Evolutionary conservation across 2,329 filamentous ascomycete species (phyloP), one percentile per base, ranked within the genome.

Genomic region (Botryotinia narcissicola): DNA sequence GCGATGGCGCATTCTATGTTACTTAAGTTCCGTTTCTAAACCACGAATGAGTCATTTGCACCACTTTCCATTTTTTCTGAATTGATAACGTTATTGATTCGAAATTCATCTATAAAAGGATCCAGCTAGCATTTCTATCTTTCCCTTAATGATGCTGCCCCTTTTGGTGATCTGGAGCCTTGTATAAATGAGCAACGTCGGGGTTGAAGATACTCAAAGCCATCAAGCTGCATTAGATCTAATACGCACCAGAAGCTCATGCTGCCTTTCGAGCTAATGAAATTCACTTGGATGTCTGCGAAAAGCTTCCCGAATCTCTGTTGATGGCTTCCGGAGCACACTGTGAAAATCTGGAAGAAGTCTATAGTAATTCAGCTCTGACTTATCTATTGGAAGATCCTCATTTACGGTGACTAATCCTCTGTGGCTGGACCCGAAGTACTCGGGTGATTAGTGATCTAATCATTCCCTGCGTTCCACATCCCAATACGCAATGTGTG

Each of bases 31-130:
- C 12, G 25, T 29, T 57, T 57, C 51, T 7, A 0, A 10, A 8
- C 3, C n/a, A 29, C 18, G 4, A 18, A 3, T 29, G 29, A n/a
- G 51, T 54, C n/a, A 12, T n/a, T 29, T 18, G 6, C 51, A 18
- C 2, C 51, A 14, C 7, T 51, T 16, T n/a, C 48, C 5, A 51
- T 51, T 12, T 14, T 1, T 4, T n/a, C 5, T 20, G 25, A 14
- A 6, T 51, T n/a, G 5, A 54, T 18, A 16, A 7, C 25, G 8
- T 16, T 8, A 4, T 54, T 29, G 14, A 18, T 29, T 8, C 25
- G 48, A 25, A 16, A 29, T 3, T 5, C n/a, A 3, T 18, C 25
- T 54, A 1, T 18, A 1, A 54, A 4, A n/a, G 1, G 1, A n/a
- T 54, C 5, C 6, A 29, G 5, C 14, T 3, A 29, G 12, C 48